Percentiles rank a stretch among this genome's conserved stretches.
Evolutionary conservation across 345 rosid species (phyloP).

Genomic region (Eucalyptus dawsonii): DNA sequence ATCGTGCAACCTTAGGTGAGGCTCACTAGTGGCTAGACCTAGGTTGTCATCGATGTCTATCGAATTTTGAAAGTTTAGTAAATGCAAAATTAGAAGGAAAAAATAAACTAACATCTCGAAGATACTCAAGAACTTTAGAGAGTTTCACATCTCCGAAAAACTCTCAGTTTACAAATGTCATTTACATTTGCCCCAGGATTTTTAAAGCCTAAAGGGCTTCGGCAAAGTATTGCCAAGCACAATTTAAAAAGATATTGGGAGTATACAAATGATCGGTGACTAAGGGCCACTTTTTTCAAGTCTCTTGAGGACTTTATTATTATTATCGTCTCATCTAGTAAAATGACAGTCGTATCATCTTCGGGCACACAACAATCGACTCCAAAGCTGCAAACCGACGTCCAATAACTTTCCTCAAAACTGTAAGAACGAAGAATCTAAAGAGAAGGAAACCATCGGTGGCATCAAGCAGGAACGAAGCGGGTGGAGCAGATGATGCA

Average conservation of each 20-base stretch:
- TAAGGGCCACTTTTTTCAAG: not conserved
- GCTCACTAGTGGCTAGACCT: not conserved
- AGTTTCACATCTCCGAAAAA: not conserved
- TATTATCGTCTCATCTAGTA: not conserved
- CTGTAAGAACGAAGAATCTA: not conserved
- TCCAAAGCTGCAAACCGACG: not conserved
- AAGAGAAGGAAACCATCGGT: not conserved
- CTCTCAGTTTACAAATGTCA: not conserved
- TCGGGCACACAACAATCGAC: not conserved
- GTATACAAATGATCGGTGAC: too few species aligned
- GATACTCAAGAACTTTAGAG: not conserved
- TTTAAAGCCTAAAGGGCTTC: not conserved
- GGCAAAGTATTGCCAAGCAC: not conserved
- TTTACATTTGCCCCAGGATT: not conserved
- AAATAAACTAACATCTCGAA: not conserved
- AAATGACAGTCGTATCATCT: not conserved
- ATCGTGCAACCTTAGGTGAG: not conserved
- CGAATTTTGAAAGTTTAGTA: not conserved
- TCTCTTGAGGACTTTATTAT: not conserved
- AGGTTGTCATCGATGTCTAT: accelerated
- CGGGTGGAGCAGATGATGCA: conserved; percentile 17
- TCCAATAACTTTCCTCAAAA: not conserved
- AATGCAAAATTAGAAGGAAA: not conserved
- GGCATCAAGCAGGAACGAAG: not conserved
- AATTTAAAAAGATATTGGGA: not conserved